These are phyloP conservation scores for Eimeria necatrix DNA, from an alignment of 169 alveolate species.

Conservation along the genomic window DNA sequence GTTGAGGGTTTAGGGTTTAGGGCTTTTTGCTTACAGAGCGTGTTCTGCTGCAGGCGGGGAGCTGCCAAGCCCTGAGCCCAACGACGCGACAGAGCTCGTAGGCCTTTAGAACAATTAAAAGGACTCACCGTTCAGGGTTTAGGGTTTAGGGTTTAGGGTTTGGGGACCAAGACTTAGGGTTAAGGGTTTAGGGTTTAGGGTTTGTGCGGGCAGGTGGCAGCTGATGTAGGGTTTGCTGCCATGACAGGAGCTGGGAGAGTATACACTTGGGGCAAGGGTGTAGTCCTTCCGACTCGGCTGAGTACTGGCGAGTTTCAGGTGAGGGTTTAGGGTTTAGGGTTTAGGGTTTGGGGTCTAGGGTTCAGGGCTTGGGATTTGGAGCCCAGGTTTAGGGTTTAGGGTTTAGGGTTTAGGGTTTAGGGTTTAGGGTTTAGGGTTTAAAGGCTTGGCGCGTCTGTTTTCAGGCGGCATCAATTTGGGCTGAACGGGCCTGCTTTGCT, in stretches of 20 bases:
- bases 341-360: background rate
- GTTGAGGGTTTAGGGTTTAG: background rate
- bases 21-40: background rate
- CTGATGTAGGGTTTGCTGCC: background rate
- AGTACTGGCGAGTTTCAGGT: background rate
- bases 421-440: background rate
- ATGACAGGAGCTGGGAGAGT: background rate
- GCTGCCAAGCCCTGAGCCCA: background rate
- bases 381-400: background rate
- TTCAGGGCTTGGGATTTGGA: background rate
- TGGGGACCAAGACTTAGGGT: no score
- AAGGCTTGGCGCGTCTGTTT: background rate
- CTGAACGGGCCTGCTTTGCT: conserved; percentile 18
- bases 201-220: background rate
- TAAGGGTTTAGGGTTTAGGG: no score
- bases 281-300: background rate
- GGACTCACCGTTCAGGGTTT: no score
- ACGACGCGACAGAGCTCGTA: background rate
- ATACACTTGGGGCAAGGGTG: conserved; percentile 7
- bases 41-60: background rate
- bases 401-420: background rate
- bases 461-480: conserved; percentile 36
- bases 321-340: conserved; percentile 20
- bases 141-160: no score
- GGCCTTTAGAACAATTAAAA: no score